Evolutionary conservation across 176 grass and related monocot species (phyloP).

Genomic region (Pontederia paniculata): DNA sequence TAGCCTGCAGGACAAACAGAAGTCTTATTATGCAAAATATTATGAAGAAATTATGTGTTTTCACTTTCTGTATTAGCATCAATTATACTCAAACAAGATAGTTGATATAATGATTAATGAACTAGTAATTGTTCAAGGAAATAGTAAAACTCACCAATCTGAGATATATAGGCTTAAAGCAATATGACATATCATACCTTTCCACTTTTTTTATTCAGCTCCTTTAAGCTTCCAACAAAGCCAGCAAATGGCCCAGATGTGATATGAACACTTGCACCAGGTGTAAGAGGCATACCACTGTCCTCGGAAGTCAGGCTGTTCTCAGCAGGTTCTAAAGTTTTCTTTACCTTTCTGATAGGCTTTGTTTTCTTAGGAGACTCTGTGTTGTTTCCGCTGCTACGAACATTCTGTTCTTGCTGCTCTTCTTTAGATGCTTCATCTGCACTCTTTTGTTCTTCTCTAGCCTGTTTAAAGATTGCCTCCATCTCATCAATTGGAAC

Average conservation of each 20-base stretch:
- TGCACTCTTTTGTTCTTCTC: slow-evolving; percentile 57
- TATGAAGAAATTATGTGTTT: not conserved
- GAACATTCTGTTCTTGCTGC: slow-evolving; percentile 24
- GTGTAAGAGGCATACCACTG: slow-evolving; percentile 18
- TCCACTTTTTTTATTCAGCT: slow-evolving; percentile 53
- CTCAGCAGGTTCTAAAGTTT: slow-evolving; percentile 18
- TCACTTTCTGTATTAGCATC: not conserved
- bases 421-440: slow-evolving; percentile 54
- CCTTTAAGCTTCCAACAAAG: slow-evolving; percentile 55
- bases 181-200: slow-evolving; percentile 42
- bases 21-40: slow-evolving; percentile 20
- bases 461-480: slow-evolving; percentile 54
- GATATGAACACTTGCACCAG: slow-evolving; percentile 50
- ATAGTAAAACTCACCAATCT: not conserved
- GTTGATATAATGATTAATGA: slow-evolving; percentile 2
- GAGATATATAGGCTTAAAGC: not conserved
- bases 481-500: slow-evolving; percentile 61
- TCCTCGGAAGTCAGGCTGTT: not conserved
- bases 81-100: not conserved
- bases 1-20: slow-evolving; percentile 37
- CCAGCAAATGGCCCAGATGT: slow-evolving; percentile 53
- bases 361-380: slow-evolving; percentile 40
- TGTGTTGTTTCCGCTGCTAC: slow-evolving; percentile 29
- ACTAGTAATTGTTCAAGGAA: slow-evolving; percentile 6
- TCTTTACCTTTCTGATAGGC: slow-evolving; percentile 32